These are phyloP conservation scores for Martiniozyma asiatica DNA, from an alignment of 1,139 yeast species.

Conservation along the genomic window DNA sequence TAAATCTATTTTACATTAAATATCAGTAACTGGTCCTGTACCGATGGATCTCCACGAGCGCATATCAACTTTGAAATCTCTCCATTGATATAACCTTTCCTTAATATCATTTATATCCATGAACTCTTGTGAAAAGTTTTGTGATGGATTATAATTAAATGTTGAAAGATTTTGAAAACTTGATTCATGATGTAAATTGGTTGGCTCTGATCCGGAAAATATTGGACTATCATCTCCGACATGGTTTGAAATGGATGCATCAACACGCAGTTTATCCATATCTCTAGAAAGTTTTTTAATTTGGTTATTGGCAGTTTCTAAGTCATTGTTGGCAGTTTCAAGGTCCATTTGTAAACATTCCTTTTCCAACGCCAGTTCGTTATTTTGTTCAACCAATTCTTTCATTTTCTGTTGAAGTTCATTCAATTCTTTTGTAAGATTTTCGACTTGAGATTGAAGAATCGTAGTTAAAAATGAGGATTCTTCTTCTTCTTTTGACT, in stretches of 20 bases:
- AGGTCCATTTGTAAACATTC: slow-evolving; percentile 18
- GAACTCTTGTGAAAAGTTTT: slow-evolving; percentile 17
- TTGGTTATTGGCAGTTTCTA: slow-evolving; percentile 12
- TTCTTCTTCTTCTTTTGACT: slow-evolving; percentile 6
- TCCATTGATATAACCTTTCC: slow-evolving; percentile 40
- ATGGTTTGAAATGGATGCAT: slow-evolving; percentile 4
- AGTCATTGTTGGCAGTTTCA: slow-evolving; percentile 13
- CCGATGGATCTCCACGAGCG: slow-evolving; percentile 62
- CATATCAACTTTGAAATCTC: slow-evolving; percentile 83
- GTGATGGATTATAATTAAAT: slow-evolving; percentile 11
- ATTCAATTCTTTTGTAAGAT: slow-evolving; percentile 9
- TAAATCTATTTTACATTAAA: no score
- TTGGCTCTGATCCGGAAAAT: slow-evolving; percentile 10
- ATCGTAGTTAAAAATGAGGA: slow-evolving; percentile 14
- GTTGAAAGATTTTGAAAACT: slow-evolving; percentile 18
- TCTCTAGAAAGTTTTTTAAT: slow-evolving; percentile 8
- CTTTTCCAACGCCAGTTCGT: slow-evolving; percentile 16
- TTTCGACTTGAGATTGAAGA: slow-evolving; percentile 11
- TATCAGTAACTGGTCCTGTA: slow-evolving; percentile 45
- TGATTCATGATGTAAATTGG: slow-evolving; percentile 10
- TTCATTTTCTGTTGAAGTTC: slow-evolving; percentile 8
- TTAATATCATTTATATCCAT: slow-evolving; percentile 22
- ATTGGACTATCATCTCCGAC: slow-evolving; percentile 13
- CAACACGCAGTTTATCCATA: slow-evolving; percentile 4
- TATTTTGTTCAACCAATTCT: slow-evolving; percentile 12